Evolutionary conservation across 169 alveolate genomes (phyloP), one percentile per base, ranked within the genome.

Genomic region (Plasmodium adleri): DNA sequence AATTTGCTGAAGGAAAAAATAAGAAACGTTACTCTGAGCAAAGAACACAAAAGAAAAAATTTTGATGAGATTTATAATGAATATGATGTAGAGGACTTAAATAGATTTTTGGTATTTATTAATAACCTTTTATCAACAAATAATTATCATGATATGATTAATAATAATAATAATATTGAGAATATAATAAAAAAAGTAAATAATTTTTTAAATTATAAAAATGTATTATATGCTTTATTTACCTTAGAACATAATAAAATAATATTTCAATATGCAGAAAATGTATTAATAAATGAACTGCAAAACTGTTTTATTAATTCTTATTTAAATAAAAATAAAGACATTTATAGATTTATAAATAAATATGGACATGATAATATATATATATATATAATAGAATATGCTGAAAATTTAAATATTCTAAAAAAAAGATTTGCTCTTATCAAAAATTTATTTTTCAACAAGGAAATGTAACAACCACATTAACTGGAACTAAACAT

Each of bases 141-240:
- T 32, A 22, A 74, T 5, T 32, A 58, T 15, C 7, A 22, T 45
- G 75, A 32, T 32, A 32, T 32, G 45, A 5, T 5, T 32, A 32
- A 4, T 3, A 32, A 4, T 5, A 32, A 63, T 24, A 1, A 76
- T 3, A 8, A 43, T 2, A 10, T 45, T 8, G 49, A 64, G 12
- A 22, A 63, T 0, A 56, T 64, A 5, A 5, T 64, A 7, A 5
- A 52, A 76, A 76, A 15, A n/a, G 60, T 76, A 12, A 64, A 64
- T 13, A 49, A 76, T 6, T 43, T 76, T 76, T 76, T 26, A 15
- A 63, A 76, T 43, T 68, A 26, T 50, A 76, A 64, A 76, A 76
- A 76, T 76, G 76, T 76, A 5, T 24, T 76, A 56, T 76, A 76
- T 76, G 76, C 73, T n/a, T 28, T 76, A 49, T 76, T 76, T 26